phyloP scores from a whole-genome alignment of 176 grass and related monocot genomes.

The Cocos nucifera region DNA sequence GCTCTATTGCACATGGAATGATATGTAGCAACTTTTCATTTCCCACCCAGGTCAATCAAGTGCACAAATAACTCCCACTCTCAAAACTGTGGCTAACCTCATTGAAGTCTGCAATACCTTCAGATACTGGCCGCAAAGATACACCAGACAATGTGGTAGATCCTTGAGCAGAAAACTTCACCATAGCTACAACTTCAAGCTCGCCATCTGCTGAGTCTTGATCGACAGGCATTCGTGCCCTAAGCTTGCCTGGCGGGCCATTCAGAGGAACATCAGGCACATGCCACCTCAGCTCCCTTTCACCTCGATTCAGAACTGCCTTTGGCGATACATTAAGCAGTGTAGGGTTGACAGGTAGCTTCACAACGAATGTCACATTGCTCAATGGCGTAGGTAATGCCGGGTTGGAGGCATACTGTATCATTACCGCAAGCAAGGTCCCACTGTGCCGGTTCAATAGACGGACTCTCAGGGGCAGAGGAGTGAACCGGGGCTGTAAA shows the following conservation, averaged over 20 bases:
- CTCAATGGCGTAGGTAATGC: conserved; percentile 57
- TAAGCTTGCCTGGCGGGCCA: conserved; percentile 49
- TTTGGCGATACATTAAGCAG: conserved; percentile 88
- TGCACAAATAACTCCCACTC: conserved; percentile 71
- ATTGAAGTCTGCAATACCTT: conserved; percentile 58
- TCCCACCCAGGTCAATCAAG: conserved; percentile 31
- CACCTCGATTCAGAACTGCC: conserved; percentile 68
- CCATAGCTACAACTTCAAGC: conserved; percentile 71
- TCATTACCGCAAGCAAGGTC: conserved; percentile 80
- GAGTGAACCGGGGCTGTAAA: conserved; percentile 68
- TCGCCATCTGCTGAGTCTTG: conserved; percentile 83
- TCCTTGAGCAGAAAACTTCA: conserved; percentile 73
- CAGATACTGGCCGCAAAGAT: conserved; percentile 56
- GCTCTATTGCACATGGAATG: too few relatives aligned
- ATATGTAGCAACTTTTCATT: too few relatives aligned
- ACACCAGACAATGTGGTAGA: conserved; percentile 77
- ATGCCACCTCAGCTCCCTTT: conserved; percentile 90
- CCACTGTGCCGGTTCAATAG: conserved; percentile 87
- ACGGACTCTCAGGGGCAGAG: conserved; percentile 69
- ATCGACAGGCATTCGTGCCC: conserved; percentile 88
- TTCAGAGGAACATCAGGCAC: conserved; percentile 73
- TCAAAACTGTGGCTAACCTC: conserved; percentile 79
- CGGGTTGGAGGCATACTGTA: conserved; percentile 80
- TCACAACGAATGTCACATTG: conserved; percentile 78
- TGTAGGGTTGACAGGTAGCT: conserved; percentile 81